Base-by-base conservation (phyloP, 305 asterid species). In the Plantago lanceolata region DNA sequence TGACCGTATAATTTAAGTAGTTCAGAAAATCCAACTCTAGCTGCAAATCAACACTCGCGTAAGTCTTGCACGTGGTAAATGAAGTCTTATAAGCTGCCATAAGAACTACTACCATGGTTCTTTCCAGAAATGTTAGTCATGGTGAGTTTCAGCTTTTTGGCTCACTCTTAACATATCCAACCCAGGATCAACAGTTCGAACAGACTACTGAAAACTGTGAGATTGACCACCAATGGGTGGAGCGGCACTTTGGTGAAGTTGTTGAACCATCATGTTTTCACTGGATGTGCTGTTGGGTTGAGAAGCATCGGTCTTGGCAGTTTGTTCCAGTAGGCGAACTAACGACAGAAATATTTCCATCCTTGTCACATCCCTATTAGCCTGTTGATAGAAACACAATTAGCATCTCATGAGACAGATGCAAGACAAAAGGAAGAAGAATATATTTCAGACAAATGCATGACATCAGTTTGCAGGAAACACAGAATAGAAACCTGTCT, bases 281-380 rank as follows among this genome's bases (percentile, higher is more conserved):
- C 64, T 76, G 64, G 68, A 73, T 20, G 19, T 26, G 64, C 57
- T 61, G 29, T 60, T 75, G 69, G 77, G 57, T 17, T 78, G 67
- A 19, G 76, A 40, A 16, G 57, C 44, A 43, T 75, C 76, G 18
- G 50, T 70, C 71, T 81, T 82, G 26, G 77, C 44, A 28, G 77
- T 80, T 80, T 82, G 89, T 63, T 85, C 95, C 75, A 90, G 68
- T 53, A 90, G 83, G 62, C 79, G 86, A 78, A 90, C 88, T 12
- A 90, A 80, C 33, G 97, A 81, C 61, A 88, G 76, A 68, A 90
- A 85, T 45, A 90, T 72, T 66, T 90, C 93, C 89, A 87, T 82
- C 75, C 97, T 84, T 11, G 96, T 90, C 29, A 87, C 84, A 16
- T 82, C 91, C 65, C 84, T 78, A 58, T 78, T 84, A 37, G 95